phyloP scores from a whole-genome alignment of 495 filamentous ascomycete genomes.

The Aspergillus haitiensis region DNA sequence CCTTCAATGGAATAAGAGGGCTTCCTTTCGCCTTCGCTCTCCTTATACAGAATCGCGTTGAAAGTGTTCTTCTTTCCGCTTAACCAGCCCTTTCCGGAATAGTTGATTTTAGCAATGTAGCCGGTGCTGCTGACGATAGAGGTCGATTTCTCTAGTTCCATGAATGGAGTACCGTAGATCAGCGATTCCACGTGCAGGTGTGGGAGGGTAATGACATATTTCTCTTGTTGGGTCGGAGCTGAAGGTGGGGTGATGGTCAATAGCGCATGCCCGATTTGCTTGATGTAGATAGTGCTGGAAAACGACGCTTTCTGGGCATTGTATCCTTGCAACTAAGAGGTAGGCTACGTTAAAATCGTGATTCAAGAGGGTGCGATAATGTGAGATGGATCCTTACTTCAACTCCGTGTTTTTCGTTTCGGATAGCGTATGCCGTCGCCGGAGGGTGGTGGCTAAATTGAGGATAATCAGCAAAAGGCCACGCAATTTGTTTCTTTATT shows the following conservation, averaged over 20 bases:
- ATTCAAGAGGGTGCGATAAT: not conserved
- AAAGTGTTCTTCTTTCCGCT: constrained; percentile 95
- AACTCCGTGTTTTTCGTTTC: constrained; percentile 79
- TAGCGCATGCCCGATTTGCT: constrained; percentile 94
- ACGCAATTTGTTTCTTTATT: no score
- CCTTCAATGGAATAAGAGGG: constrained; percentile 83
- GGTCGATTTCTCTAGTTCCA: constrained; percentile 80
- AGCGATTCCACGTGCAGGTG: constrained; percentile 91
- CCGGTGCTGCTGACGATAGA: constrained; percentile 84
- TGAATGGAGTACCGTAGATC: constrained; percentile 85
- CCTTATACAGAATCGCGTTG: constrained; percentile 71
- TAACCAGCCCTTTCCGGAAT: constrained; percentile 89
- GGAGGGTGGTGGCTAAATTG: constrained; percentile 89
- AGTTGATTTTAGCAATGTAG: constrained; percentile 90
- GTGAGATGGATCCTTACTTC: constrained; percentile 44
- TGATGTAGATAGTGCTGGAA: constrained; percentile 87
- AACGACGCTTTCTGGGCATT: constrained; percentile 98
- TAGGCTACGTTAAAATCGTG: not conserved
- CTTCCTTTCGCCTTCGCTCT: constrained; percentile 72
- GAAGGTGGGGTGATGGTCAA: constrained; percentile 66
- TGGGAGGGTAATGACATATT: constrained; percentile 89
- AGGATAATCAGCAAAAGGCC: constrained; percentile 7
- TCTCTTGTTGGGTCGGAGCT: constrained; percentile 56
- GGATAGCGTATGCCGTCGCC: constrained; percentile 90
- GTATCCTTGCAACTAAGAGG: constrained; percentile 75